Base-by-base conservation (phyloP, 345 rosid genomes). In the Gossypium turneri region DNA sequence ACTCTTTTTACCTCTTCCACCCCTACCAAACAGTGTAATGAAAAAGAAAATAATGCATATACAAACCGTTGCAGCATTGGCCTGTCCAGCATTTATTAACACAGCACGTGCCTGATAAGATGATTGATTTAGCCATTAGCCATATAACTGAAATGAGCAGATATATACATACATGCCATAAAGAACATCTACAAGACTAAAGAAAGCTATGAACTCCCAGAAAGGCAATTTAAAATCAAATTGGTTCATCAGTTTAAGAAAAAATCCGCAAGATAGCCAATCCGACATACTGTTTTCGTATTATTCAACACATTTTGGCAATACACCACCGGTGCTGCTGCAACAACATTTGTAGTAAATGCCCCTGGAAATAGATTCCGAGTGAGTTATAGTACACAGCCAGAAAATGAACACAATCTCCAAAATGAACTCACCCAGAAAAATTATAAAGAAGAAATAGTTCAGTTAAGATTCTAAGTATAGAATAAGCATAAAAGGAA, bases 11-110 rank as follows among this genome's bases (percentile, higher is more conserved):
- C 60, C 60, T 20, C 25, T 56, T 56, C 20, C 60, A 24, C 22
- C 19, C 60, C 6, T 2, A 9, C 60, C 60, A 56, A 56, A 56
- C n/a, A 12, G 9, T 20, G 38, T 59, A 59, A 58, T 67, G 66
- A 79, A 25, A 65, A 27, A 13, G 22, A 24, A 72, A 76, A 52
- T 12, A 76, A 72, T 6, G 69, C 61, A 41, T 48, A 45, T 38
- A 77, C 24, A 79, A 27, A 95, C 99, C 67, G 98, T 95, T 72
- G 98, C 99, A 70, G 99, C 99, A 89, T 95, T 95, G 70, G 99
- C 99, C 75, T 95, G 99, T 73, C 99, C 99, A 22, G 98, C 99
- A 80, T 95, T 93, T 84, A 95, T 86, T 79, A 95, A 79, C 75
- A 95, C 96, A 10, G 96, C 98, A 68, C 96, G 97, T 38, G 93